Conservation (phyloP, 805 yeast genomes). For the Nakazawaea ernobii region DNA sequence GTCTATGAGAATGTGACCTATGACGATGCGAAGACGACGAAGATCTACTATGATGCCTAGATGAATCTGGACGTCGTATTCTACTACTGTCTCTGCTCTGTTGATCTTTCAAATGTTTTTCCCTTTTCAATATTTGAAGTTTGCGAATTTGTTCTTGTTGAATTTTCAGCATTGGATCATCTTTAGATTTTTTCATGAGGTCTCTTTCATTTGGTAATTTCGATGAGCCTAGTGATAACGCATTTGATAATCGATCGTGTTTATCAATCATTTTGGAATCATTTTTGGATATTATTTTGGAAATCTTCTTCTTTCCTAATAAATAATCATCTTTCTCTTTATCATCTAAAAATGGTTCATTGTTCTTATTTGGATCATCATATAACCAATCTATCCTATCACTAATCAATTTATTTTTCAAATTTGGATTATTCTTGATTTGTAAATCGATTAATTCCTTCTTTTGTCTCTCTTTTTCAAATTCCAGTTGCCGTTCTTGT, state of each 20-base stretch:
- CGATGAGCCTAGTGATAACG: constrained; percentile 19
- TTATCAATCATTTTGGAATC: not conserved
- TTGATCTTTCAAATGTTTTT: constrained; percentile 12
- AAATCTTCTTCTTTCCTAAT: constrained; percentile 45
- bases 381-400: constrained; percentile 86
- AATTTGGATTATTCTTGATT: constrained; percentile 30
- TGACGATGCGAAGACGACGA: no score
- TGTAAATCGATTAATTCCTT: constrained; percentile 47
- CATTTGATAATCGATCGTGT: constrained; percentile 21
- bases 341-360: constrained; percentile 21
- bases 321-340: constrained; percentile 47
- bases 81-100: constrained; percentile 12
- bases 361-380: constrained; percentile 35
- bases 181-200: constrained; percentile 20
- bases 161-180: constrained; percentile 49
- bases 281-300: constrained; percentile 15
- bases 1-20: not conserved
- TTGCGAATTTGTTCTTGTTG: constrained; percentile 23
- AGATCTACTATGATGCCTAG: no score
- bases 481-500: constrained; percentile 58
- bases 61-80: not conserved
- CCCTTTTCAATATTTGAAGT: constrained; percentile 10
- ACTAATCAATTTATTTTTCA: constrained; percentile 24
- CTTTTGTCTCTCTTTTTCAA: constrained; percentile 54
- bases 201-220: constrained; percentile 14